Evolutionary conservation across 2,329 filamentous ascomycete genomes (phyloP).

Genomic region (Aureobasidium sp.): DNA sequence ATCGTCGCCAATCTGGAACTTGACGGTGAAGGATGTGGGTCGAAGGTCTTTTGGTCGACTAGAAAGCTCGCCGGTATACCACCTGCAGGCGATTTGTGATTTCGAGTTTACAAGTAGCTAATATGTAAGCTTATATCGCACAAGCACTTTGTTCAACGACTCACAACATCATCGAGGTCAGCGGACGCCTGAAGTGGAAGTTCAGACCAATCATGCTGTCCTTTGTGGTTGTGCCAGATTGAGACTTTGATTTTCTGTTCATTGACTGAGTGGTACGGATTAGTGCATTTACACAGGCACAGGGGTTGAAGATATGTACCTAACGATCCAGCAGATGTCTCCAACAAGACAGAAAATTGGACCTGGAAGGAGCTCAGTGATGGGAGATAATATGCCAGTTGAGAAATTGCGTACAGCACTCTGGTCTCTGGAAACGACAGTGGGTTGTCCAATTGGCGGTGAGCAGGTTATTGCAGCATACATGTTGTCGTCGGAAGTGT

Average conservation of each 20-base stretch:
- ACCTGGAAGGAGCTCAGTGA: slow-evolving; percentile 28
- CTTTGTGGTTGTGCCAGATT: slow-evolving; percentile 61
- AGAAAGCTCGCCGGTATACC: slow-evolving; percentile 46
- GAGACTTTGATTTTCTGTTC: slow-evolving; percentile 60
- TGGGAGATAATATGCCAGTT: neutral
- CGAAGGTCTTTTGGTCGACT: slow-evolving; percentile 35
- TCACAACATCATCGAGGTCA: slow-evolving; percentile 20
- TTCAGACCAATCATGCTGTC: slow-evolving; percentile 49
- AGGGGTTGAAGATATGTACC: neutral
- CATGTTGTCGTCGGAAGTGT: slow-evolving; percentile 24
- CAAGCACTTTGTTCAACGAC: slow-evolving; percentile 9
- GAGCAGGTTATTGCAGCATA: slow-evolving; percentile 51
- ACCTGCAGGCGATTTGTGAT: slow-evolving; percentile 30
- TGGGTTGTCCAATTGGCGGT: slow-evolving; percentile 69
- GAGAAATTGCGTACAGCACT: slow-evolving; percentile 22
- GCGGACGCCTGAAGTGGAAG: slow-evolving; percentile 42
- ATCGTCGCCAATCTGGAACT: slow-evolving; percentile 48
- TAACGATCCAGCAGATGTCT: slow-evolving; percentile 44
- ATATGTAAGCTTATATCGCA: neutral
- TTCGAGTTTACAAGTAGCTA: slow-evolving; percentile 12
- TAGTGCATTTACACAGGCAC: neutral
- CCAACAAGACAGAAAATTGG: slow-evolving; percentile 59
- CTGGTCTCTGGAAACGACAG: slow-evolving; percentile 42
- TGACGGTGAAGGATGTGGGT: slow-evolving; percentile 59
- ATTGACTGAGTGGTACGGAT: slow-evolving; percentile 19